phyloP scores from a whole-genome alignment of 2,329 filamentous ascomycete genomes.

The Fusarium decemcellulare region DNA sequence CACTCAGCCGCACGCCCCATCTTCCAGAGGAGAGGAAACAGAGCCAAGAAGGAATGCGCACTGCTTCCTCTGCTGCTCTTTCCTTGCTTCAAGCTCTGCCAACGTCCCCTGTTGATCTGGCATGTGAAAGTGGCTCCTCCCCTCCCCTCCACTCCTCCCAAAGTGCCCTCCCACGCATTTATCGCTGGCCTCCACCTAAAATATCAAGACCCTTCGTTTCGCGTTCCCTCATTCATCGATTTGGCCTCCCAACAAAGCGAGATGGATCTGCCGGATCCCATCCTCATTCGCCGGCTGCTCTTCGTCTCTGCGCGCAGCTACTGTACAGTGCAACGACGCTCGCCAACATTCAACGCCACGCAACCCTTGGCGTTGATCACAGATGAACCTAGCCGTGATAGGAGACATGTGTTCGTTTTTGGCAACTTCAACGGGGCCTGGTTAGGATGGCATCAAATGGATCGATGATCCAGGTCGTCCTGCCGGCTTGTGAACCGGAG shows the following conservation, averaged over 20 bases:
- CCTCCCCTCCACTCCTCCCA: constrained; percentile 13
- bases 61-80: constrained; percentile 17
- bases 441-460: neutral
- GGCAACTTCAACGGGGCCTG: constrained; percentile 17
- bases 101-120: constrained; percentile 38
- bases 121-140: constrained; percentile 49
- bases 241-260: constrained; percentile 32
- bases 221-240: constrained; percentile 19
- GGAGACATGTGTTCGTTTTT: constrained; percentile 11
- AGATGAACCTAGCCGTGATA: constrained; percentile 18
- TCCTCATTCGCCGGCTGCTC: neutral
- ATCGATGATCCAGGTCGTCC: constrained; percentile 21
- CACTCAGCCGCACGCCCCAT: constrained; percentile 41
- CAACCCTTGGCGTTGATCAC: constrained; percentile 30
- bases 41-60: neutral
- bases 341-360: constrained; percentile 23
- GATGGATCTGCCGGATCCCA: constrained; percentile 1
- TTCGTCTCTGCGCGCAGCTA: too few species aligned
- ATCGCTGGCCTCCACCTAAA: neutral
- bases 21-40: neutral
- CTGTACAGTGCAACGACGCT: constrained; percentile 12
- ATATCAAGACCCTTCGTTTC: constrained; percentile 12
- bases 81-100: neutral
- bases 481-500: constrained; percentile 26
- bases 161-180: constrained; percentile 4